phyloP scores from a whole-genome alignment of 768 basidiomycete genomes.

The Leccinum imitatum region DNA sequence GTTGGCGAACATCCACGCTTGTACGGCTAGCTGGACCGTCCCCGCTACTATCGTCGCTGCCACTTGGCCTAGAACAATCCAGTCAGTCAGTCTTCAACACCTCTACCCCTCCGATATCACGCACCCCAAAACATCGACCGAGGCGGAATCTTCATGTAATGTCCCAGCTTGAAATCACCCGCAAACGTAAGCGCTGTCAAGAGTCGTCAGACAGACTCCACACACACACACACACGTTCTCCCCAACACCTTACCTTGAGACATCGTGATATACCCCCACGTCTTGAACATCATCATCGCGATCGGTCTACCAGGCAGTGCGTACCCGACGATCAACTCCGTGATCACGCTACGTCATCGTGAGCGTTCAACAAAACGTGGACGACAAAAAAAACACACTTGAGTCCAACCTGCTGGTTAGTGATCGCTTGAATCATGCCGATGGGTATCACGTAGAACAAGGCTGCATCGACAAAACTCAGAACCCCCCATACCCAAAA shows the following conservation, averaged over 20 bases:
- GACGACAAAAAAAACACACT: constrained; percentile 18
- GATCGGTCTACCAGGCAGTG: constrained; percentile 61
- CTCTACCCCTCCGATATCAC: neutral
- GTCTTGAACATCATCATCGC: constrained; percentile 84
- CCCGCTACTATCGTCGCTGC: constrained; percentile 61
- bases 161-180: constrained; percentile 74
- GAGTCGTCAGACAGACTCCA: neutral
- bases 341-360: constrained; percentile 50
- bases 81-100: neutral
- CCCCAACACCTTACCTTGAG: constrained; percentile 32
- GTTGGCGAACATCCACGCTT: constrained; percentile 56
- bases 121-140: constrained; percentile 62
- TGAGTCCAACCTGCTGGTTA: constrained; percentile 70
- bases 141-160: constrained; percentile 71
- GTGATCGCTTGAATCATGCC: constrained; percentile 78
- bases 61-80: constrained; percentile 42
- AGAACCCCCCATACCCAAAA: too few relatives aligned
- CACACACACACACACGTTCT: too few relatives aligned
- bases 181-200: constrained; percentile 56
- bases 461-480: constrained; percentile 25
- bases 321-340: constrained; percentile 64
- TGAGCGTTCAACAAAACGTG: neutral
- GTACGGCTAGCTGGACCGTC: constrained; percentile 67
- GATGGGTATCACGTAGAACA: constrained; percentile 72
- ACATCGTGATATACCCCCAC: constrained; percentile 66